A percentile compares a stretch with the other conserved stretches of the same genome.
phyloP scores from a whole-genome alignment of 139 green algal genomes.

The Chlorella sp. region DNA sequence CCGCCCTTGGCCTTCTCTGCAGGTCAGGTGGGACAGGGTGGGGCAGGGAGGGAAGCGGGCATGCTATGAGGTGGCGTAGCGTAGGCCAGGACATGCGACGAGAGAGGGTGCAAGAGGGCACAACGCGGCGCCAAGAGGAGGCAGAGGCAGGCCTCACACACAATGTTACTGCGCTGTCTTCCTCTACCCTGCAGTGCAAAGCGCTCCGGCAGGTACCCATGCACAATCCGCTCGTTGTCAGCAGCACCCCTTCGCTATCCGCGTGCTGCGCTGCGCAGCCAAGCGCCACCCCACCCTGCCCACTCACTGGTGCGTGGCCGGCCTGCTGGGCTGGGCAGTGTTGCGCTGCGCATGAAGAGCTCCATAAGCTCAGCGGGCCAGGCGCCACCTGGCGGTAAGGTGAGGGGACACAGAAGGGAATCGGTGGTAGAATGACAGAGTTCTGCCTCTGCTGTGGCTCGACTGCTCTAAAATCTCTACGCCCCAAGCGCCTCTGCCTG shows the following conservation, averaged over 20 bases:
- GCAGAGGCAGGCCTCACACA: not conserved
- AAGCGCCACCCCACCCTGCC: not conserved
- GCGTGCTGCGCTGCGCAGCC: not conserved
- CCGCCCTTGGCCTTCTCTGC: conserved; percentile 23
- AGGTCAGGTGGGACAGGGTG: not conserved
- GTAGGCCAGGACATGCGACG: not conserved
- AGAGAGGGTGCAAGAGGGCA: not conserved
- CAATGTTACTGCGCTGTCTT: not conserved
- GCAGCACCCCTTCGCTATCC: not conserved
- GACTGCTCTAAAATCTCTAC: too few relatives aligned
- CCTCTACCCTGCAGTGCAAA: not conserved
- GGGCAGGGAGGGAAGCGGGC: not conserved
- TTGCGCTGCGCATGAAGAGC: conserved; percentile 4
- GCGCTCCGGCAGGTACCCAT: not conserved
- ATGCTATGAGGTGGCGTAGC: too few relatives aligned
- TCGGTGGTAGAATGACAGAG: too few relatives aligned
- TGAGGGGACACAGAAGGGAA: too few relatives aligned
- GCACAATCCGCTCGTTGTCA: too few relatives aligned
- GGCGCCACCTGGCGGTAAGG: not conserved
- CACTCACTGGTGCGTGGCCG: conserved; percentile 1
- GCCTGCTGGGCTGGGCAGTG: not conserved
- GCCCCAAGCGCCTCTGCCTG: too few relatives aligned
- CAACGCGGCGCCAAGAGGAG: not conserved
- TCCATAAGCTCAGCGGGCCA: conserved; percentile 21
- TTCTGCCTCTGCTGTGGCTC: too few relatives aligned